These are phyloP conservation scores for Plectosphaerella sp. DNA, from an alignment of 2,329 filamentous ascomycete genomes.

Conservation along the genomic window DNA sequence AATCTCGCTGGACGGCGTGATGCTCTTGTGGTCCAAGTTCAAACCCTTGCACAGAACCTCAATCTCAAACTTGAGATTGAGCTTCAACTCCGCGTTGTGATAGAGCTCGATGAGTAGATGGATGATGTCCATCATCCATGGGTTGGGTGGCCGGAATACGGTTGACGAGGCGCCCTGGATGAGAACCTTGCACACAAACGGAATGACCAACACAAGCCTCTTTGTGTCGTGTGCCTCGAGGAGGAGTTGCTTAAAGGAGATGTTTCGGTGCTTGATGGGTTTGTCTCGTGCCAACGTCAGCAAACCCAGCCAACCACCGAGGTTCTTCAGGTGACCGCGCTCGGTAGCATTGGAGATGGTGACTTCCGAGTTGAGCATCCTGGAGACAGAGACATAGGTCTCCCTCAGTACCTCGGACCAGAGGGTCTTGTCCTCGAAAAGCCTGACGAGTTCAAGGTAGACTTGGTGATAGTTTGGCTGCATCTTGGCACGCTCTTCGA, in stretches of 20 bases:
- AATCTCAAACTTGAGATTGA: slow-evolving; percentile 98
- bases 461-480: slow-evolving; percentile 95
- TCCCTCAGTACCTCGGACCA: slow-evolving; percentile 90
- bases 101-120: slow-evolving; percentile 89
- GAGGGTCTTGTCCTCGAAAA: slow-evolving; percentile 72
- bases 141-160: slow-evolving; percentile 91
- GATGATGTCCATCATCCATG: slow-evolving; percentile 96
- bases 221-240: slow-evolving; percentile 93
- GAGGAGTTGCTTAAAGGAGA: slow-evolving; percentile 93
- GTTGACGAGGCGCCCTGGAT: slow-evolving; percentile 79
- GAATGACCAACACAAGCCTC: slow-evolving; percentile 85
- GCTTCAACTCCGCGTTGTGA: slow-evolving; percentile 84
- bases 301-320: slow-evolving; percentile 90
- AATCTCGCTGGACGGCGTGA: slow-evolving; percentile 83
- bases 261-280: slow-evolving; percentile 92
- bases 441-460: slow-evolving; percentile 82
- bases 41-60: slow-evolving; percentile 94
- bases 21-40: slow-evolving; percentile 84
- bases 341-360: slow-evolving; percentile 83
- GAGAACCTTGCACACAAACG: slow-evolving; percentile 95
- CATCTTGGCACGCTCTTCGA: slow-evolving; percentile 93
- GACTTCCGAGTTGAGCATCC: slow-evolving; percentile 84
- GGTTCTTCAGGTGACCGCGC: slow-evolving; percentile 83
- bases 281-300: slow-evolving; percentile 90
- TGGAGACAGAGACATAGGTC: slow-evolving; percentile 81